These are phyloP conservation scores for Volvariella surrecta DNA, from an alignment of 1,284 basidiomycete genomes.

Conservation along the genomic window DNA sequence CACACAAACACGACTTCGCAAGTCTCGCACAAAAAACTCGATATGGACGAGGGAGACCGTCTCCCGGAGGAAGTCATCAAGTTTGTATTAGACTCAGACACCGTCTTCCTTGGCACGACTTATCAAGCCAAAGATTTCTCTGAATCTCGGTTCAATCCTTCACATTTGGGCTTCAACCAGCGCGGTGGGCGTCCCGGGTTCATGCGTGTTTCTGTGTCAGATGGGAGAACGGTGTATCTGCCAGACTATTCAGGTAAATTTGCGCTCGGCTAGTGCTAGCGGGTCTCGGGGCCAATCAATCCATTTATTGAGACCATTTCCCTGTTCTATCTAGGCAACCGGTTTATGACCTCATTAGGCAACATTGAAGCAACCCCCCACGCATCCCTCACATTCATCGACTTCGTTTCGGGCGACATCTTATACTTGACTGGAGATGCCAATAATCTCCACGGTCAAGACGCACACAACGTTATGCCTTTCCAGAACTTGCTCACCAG, in stretches of 20 bases:
- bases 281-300: no score
- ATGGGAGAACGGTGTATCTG: constrained; percentile 45
- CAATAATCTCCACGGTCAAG: constrained; percentile 36
- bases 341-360: constrained; percentile 52
- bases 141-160: constrained; percentile 31
- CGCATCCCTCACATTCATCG: constrained; percentile 47
- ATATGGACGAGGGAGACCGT: constrained; percentile 27
- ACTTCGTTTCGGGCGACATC: constrained; percentile 45
- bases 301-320: neutral
- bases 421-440: constrained; percentile 57
- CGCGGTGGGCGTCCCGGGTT: constrained; percentile 56
- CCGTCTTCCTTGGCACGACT: constrained; percentile 45
- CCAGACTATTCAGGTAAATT: constrained; percentile 53
- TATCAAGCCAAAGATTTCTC: constrained; percentile 29
- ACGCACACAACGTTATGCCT: constrained; percentile 46
- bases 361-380: constrained; percentile 50
- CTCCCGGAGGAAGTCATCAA: constrained; percentile 39
- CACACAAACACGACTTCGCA: constrained; percentile 27
- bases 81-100: constrained; percentile 42
- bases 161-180: constrained; percentile 58
- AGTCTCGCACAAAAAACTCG: constrained; percentile 24
- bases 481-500: constrained; percentile 43
- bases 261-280: neutral
- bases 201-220: constrained; percentile 42
- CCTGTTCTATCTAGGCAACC: constrained; percentile 35